These are phyloP conservation scores for Cercospora janseana DNA, from an alignment of 2,329 filamentous ascomycete genomes.

Conservation along the genomic window DNA sequence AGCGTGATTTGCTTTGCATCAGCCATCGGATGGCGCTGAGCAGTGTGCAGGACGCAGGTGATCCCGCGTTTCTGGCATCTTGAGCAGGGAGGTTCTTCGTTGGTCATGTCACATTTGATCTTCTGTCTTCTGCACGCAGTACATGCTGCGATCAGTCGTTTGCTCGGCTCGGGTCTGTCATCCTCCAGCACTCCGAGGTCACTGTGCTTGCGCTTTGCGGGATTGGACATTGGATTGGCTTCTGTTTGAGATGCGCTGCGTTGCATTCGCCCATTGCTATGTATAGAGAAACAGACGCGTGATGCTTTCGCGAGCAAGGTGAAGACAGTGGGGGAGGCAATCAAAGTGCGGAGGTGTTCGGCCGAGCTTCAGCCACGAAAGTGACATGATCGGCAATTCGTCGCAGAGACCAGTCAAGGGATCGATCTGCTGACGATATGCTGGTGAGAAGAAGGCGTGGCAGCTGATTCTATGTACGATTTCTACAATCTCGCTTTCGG, in stretches of 20 bases:
- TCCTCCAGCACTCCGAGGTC: constrained; percentile 4
- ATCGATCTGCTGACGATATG: no score
- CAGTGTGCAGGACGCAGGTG: constrained; percentile 54
- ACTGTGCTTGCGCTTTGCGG: constrained; percentile 18
- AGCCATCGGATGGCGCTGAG: constrained; percentile 51
- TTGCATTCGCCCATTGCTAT: no score
- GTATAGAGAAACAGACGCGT: no score
- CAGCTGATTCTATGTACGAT: background rate
- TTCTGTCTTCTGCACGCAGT: constrained; percentile 56
- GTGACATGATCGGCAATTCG: no score
- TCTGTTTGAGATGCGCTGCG: no score
- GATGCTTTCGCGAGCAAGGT: no score
- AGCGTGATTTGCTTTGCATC: constrained; percentile 34
- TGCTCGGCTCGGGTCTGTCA: constrained; percentile 10
- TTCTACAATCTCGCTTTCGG: constrained; percentile 23
- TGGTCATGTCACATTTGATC: constrained; percentile 55
- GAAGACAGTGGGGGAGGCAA: no score
- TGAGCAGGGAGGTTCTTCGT: constrained; percentile 50
- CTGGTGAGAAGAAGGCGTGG: no score
- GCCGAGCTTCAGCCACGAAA: constrained; percentile 10
- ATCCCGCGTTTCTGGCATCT: constrained; percentile 51
- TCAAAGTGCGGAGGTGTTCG: constrained; percentile 5
- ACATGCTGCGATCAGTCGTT: constrained; percentile 41
- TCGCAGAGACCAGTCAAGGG: no score
- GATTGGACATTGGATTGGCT: no score